phyloP scores from a whole-genome alignment of 371 early-diverging fungal species.

The Actinomortierella wolfii region DNA sequence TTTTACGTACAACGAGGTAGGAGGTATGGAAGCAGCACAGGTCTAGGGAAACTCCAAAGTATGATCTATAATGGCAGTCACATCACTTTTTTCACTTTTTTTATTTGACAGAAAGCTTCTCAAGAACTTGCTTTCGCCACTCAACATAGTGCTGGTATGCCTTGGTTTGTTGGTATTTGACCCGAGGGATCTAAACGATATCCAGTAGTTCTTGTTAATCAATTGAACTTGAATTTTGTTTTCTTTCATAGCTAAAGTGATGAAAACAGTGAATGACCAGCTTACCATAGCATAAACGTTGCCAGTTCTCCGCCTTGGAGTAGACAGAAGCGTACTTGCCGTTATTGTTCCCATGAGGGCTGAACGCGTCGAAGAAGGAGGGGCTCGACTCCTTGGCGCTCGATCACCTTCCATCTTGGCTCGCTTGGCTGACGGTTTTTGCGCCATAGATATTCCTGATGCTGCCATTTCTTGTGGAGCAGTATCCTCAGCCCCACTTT shows the following conservation, averaged over 20 bases:
- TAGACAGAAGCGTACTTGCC: conserved; percentile 1
- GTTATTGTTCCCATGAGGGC: conserved; percentile 21
- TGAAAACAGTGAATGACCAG: not conserved
- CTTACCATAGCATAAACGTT: conserved; percentile 43
- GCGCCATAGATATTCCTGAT: not conserved
- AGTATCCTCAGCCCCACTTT: not conserved
- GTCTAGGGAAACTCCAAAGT: too few relatives aligned
- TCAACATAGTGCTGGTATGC: conserved; percentile 30
- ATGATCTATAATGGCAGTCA: not conserved
- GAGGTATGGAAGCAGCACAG: too few relatives aligned
- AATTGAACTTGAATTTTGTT: not conserved
- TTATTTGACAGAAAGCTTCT: not conserved
- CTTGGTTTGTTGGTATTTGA: conserved; percentile 26
- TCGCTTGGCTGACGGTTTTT: conserved; percentile 18
- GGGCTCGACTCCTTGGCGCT: not conserved
- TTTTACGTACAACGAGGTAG: too few relatives aligned
- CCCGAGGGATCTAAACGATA: conserved; percentile 28
- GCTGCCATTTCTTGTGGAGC: not conserved
- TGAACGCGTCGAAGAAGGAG: conserved; percentile 7
- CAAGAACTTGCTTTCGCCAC: conserved; percentile 25
- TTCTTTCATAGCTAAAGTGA: not conserved
- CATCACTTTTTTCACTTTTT: not conserved
- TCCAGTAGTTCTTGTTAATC: not conserved
- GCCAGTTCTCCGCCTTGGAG: conserved; percentile 17
- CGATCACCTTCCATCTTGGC: conserved; percentile 14